These are phyloP conservation scores for Chalaropsis ovoidea DNA, from an alignment of 2,329 filamentous ascomycete genomes.

Conservation along the genomic window DNA sequence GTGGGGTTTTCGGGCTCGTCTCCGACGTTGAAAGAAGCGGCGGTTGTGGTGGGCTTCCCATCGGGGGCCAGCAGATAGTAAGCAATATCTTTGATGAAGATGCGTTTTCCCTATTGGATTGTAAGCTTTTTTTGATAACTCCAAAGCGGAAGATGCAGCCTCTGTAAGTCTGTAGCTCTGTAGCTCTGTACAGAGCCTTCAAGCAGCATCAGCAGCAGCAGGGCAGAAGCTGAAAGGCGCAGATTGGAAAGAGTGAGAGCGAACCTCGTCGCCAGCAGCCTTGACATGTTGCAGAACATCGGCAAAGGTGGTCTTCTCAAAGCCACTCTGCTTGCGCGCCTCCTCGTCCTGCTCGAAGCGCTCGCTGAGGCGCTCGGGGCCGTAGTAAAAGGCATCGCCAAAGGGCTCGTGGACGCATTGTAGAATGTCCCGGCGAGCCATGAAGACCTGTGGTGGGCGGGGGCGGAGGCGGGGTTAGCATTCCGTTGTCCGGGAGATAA, in stretches of 20 bases:
- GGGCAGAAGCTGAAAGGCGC: not conserved
- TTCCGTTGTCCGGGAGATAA: not conserved
- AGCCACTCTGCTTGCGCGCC: slow-evolving; percentile 51
- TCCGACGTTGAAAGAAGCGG: slow-evolving; percentile 64
- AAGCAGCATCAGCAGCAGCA: not conserved
- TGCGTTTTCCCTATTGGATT: slow-evolving; percentile 60
- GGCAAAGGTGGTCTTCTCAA: slow-evolving; percentile 58
- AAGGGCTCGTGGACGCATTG: slow-evolving; percentile 90
- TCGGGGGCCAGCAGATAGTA: slow-evolving; percentile 79
- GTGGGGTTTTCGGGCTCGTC: slow-evolving; percentile 68
- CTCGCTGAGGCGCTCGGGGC: slow-evolving; percentile 72
- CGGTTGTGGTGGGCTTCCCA: slow-evolving; percentile 56
- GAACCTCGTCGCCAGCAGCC: slow-evolving; percentile 60
- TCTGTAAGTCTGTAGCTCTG: slow-evolving; percentile 8
- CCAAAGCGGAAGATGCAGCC: slow-evolving; percentile 11
- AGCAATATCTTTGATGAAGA: slow-evolving; percentile 97
- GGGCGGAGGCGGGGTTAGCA: not conserved
- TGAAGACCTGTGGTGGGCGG: slow-evolving; percentile 61
- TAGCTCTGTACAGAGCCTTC: not conserved
- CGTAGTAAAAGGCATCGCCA: slow-evolving; percentile 92
- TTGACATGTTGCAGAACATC: slow-evolving; percentile 70
- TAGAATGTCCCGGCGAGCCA: slow-evolving; percentile 77
- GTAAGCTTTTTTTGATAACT: slow-evolving; percentile 23
- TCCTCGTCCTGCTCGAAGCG: slow-evolving; percentile 63
- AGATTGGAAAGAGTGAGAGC: slow-evolving; percentile 3